Percentiles rank a stretch among this genome's conserved stretches.
phyloP scores from a whole-genome alignment of 106 monocot genomes.

The Dendrobium chrysotoxum region DNA sequence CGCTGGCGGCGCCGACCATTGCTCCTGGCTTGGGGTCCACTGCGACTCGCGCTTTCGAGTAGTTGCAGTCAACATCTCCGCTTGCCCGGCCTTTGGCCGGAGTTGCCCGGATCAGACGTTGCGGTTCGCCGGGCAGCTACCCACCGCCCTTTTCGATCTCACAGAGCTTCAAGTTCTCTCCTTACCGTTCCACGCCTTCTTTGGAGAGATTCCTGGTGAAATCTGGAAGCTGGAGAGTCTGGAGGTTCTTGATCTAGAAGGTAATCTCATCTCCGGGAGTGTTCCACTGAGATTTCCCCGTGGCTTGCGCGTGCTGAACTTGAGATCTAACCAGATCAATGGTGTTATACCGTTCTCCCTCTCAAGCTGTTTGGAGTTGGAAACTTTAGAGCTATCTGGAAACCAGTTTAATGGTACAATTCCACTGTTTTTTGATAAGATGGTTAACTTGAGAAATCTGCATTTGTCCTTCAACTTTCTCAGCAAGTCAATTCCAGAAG shows the following conservation, averaged over 20 bases:
- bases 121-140: slow-evolving; percentile 17
- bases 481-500: slow-evolving; percentile 36
- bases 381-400: slow-evolving; percentile 60
- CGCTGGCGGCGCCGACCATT: slow-evolving; percentile 12
- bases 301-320: slow-evolving; percentile 32
- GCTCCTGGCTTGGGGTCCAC: slow-evolving; percentile 42
- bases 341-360: slow-evolving; percentile 55
- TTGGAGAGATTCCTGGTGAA: slow-evolving; percentile 29
- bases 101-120: slow-evolving; percentile 18
- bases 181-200: slow-evolving; percentile 28
- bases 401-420: slow-evolving; percentile 63
- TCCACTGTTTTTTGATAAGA: slow-evolving; percentile 30
- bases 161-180: slow-evolving; percentile 26
- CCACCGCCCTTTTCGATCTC: slow-evolving; percentile 15
- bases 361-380: slow-evolving; percentile 27
- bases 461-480: slow-evolving; percentile 38
- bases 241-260: slow-evolving; percentile 24
- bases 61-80: slow-evolving; percentile 31
- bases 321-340: slow-evolving; percentile 40
- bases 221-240: slow-evolving; percentile 24
- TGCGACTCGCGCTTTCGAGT: slow-evolving; percentile 36
- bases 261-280: slow-evolving; percentile 36
- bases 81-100: slow-evolving; percentile 4
- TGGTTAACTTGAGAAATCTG: slow-evolving; percentile 23
- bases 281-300: slow-evolving; percentile 32